Evolutionary conservation across 495 filamentous ascomycete genomes (phyloP), one percentile per base, ranked within the genome.

Genomic region (Oleoguttula mirabilis): DNA sequence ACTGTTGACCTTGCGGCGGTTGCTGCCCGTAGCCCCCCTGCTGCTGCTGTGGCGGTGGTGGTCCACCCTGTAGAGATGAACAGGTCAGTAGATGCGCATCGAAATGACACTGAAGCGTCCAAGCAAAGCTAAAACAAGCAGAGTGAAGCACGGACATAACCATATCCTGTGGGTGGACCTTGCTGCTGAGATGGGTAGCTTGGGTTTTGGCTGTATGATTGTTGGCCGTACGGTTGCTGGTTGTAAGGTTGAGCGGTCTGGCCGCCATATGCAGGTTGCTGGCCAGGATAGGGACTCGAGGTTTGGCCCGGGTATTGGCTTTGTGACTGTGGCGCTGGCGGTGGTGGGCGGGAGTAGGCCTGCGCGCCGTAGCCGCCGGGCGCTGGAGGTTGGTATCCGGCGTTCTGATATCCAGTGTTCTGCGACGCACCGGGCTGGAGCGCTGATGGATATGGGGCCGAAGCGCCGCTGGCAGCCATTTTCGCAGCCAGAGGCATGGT

Each of bases 111-210:
- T 27, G 15, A 17, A 27, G 19, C 15, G 21, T n/a, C 15, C 44
- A 28, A 10, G 5, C 20, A 30, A 43, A 32, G 32, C 12, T 1
- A 19, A 24, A 10, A 21, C 20, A 41, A 30, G 33, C 41, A 8
- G 16, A 27, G 24, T 41, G 45, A 44, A 21, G 30, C 16, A 52
- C 55, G 41, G 52, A 57, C 55, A 44, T 57, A 57, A 21, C 51
- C 36, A 17, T 39, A 39, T 39, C 36, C 36, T n/a, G n/a, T n/a
- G n/a, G n/a, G n/a, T n/a, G n/a, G n/a, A 17, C 36, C 36, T 39
- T 23, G 15, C 21, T 20, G 36, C 5, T 5, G 21, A 11, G 6
- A 10, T 17, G 36, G 39, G n/a, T n/a, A n/a, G n/a, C n/a, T n/a
- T 27, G 41, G 50, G 6, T 37, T 43, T 14, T 48, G 51, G 17